These are phyloP conservation scores for Podospora bellae-mahoneyi DNA, from an alignment of 495 filamentous ascomycete species.

Conservation along the genomic window DNA sequence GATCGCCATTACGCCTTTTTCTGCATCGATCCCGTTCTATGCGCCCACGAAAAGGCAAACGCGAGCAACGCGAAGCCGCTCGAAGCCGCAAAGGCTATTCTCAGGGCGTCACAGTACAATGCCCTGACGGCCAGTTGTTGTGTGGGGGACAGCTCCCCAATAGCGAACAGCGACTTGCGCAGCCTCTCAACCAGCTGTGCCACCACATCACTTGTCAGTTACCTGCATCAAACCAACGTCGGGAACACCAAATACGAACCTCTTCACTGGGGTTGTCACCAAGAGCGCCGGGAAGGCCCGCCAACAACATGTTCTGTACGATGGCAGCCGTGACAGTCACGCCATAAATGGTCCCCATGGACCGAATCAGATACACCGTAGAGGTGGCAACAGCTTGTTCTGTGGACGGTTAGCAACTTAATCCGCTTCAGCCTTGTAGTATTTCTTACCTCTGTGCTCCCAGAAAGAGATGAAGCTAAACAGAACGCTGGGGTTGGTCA, in stretches of 20 bases:
- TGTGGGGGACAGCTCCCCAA: constrained; percentile 46
- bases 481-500: constrained; percentile 60
- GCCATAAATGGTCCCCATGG: constrained; percentile 62
- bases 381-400: constrained; percentile 65
- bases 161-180: constrained; percentile 52
- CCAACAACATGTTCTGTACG: constrained; percentile 58
- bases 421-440: not conserved
- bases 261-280: constrained; percentile 37
- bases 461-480: constrained; percentile 64
- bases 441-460: constrained; percentile 54
- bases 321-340: constrained; percentile 61
- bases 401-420: constrained; percentile 26
- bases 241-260: constrained; percentile 18
- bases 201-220: not conserved
- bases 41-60: constrained; percentile 32
- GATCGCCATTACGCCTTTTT: constrained; percentile 13
- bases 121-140: constrained; percentile 47
- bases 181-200: constrained; percentile 50
- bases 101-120: constrained; percentile 50
- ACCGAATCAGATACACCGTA: constrained; percentile 62
- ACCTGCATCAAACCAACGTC: not conserved
- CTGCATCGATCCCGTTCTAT: constrained; percentile 26
- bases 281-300: constrained; percentile 51
- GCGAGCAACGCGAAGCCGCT: constrained; percentile 40
- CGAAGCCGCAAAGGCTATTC: constrained; percentile 49